Conservation (phyloP, 1,284 basidiomycete genomes). For the Fistulinella cinereoalba region DNA sequence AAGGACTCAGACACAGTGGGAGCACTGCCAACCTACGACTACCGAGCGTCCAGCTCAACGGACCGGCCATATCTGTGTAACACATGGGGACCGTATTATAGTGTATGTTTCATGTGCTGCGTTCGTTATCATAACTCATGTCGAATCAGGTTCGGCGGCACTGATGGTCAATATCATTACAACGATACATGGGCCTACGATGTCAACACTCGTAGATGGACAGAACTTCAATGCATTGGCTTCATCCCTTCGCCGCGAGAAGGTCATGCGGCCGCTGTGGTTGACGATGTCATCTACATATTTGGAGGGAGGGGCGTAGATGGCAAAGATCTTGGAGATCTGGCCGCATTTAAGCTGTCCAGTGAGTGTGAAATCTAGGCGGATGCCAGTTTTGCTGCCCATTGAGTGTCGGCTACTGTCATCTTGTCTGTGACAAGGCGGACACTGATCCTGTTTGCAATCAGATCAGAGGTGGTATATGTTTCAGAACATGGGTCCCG, state of each 20-base stretch:
- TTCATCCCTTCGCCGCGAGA: constrained; percentile 96
- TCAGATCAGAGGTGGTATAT: constrained; percentile 90
- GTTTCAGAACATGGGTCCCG: constrained; percentile 99
- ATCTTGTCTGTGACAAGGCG: neutral
- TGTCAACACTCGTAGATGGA: constrained; percentile 79
- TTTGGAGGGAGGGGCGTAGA: constrained; percentile 98
- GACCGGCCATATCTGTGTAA: constrained; percentile 92
- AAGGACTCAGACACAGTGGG: constrained; percentile 73
- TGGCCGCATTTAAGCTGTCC: constrained; percentile 95
- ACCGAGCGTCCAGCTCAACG: constrained; percentile 77
- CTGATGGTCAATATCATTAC: constrained; percentile 98
- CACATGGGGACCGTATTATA: constrained; percentile 82
- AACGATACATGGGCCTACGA: constrained; percentile 99
- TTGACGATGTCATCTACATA: constrained; percentile 97
- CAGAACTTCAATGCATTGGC: constrained; percentile 94
- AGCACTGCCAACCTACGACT: constrained; percentile 64
- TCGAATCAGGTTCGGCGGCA: constrained; percentile 85
- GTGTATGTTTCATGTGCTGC: constrained; percentile 51
- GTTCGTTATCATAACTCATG: constrained; percentile 10
- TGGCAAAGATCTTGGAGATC: constrained; percentile 92
- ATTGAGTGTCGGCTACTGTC: neutral
- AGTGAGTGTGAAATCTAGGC: constrained; percentile 53
- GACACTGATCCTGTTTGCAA: constrained; percentile 14
- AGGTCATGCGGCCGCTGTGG: constrained; percentile 94
- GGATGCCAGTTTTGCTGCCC: neutral